Conservation (phyloP, 2,329 filamentous ascomycete species). For the Tolypocladium guangdongense region DNA sequence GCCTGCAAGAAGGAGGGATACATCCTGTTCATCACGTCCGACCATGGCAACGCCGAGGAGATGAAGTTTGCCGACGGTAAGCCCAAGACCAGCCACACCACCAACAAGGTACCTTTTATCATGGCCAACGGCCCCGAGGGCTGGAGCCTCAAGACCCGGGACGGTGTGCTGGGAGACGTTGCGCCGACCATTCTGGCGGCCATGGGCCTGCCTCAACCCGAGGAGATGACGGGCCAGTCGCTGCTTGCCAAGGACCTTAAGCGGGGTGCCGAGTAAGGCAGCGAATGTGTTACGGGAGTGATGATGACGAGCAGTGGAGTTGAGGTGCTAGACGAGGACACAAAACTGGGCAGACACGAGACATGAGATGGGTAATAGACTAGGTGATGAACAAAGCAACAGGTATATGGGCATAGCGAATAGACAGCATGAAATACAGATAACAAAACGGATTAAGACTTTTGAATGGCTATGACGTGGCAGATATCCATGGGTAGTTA, state of each 20-base stretch:
- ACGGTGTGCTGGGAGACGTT: constrained; percentile 91
- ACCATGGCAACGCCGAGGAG: constrained; percentile 98
- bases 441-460: neutral
- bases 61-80: constrained; percentile 95
- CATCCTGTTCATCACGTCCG: constrained; percentile 86
- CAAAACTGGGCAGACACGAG: neutral
- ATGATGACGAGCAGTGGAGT: constrained; percentile 4
- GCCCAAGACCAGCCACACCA: constrained; percentile 96
- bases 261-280: constrained; percentile 16
- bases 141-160: constrained; percentile 73
- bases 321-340: neutral
- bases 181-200: constrained; percentile 84
- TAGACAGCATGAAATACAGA: neutral
- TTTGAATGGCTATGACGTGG: neutral
- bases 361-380: constrained; percentile 1
- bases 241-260: constrained; percentile 64
- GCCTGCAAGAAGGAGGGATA: constrained; percentile 90
- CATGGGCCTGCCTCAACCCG: constrained; percentile 84
- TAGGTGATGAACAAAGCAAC: neutral
- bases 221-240: constrained; percentile 83
- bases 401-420: neutral
- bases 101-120: constrained; percentile 94
- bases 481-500: too few relatives aligned
- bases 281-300: neutral
- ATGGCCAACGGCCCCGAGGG: constrained; percentile 94